These are phyloP conservation scores for Xylariaceae sp. DNA, from an alignment of 2,329 filamentous ascomycete genomes.

Conservation along the genomic window DNA sequence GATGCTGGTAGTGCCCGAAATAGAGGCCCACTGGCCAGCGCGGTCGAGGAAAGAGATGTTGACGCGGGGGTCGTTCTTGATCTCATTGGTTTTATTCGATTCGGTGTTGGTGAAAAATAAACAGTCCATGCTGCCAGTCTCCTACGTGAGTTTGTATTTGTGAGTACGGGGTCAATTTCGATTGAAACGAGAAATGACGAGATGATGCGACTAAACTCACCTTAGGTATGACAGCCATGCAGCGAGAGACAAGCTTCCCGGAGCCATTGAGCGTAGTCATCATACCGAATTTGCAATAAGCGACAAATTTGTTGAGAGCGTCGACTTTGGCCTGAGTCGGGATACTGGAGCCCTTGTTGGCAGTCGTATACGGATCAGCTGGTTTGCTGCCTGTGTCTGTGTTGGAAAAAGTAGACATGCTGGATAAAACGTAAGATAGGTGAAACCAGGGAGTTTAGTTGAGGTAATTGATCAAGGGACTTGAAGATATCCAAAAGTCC, in stretches of 20 bases:
- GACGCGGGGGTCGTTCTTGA: slow-evolving; percentile 72
- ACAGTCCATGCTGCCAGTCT: slow-evolving; percentile 78
- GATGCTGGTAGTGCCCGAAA: slow-evolving; percentile 75
- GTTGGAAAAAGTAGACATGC: slow-evolving; percentile 62
- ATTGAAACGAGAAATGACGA: not conserved
- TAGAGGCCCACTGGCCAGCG: slow-evolving; percentile 83
- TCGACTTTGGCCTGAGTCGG: slow-evolving; percentile 76
- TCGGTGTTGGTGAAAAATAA: slow-evolving; percentile 93
- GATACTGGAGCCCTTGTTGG: slow-evolving; percentile 69
- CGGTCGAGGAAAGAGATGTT: slow-evolving; percentile 82
- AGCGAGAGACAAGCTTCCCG: slow-evolving; percentile 76
- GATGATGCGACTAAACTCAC: slow-evolving; percentile 50
- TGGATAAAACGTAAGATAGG: slow-evolving; percentile 23
- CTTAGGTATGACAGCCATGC: slow-evolving; percentile 83
- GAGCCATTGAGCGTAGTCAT: slow-evolving; percentile 78
- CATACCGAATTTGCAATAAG: slow-evolving; percentile 82
- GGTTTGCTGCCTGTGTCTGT: slow-evolving; percentile 65
- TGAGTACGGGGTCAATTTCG: not conserved
- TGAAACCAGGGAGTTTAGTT: too few species aligned
- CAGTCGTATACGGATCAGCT: slow-evolving; percentile 77
- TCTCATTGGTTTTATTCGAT: slow-evolving; percentile 84
- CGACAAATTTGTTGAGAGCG: slow-evolving; percentile 73
- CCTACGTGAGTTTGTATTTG: slow-evolving; percentile 53
- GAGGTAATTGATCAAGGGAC: too few species aligned
- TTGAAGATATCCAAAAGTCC: too few species aligned